Evolutionary conservation across 148 eudicot genomes (phyloP).

Genomic region (Chenopodium album): DNA sequence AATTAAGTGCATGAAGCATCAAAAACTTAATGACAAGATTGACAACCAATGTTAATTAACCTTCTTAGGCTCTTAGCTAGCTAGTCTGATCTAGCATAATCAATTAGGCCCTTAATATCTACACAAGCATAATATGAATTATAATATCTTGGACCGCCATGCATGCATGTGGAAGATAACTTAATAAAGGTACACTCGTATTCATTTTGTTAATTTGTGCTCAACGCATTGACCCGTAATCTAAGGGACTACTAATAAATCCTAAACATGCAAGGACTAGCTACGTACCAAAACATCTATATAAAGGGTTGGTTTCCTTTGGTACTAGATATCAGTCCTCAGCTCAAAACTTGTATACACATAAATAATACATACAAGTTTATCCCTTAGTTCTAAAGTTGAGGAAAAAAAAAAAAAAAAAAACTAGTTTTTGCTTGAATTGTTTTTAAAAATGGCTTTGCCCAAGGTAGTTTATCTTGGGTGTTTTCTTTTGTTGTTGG

Average conservation of each 20-base stretch:
- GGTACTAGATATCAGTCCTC: background rate
- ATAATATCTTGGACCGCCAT: background rate
- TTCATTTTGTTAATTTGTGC: slow-evolving; percentile 9
- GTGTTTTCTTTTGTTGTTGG: slow-evolving; percentile 32
- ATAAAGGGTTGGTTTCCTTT: background rate
- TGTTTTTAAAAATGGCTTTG: slow-evolving; percentile 22
- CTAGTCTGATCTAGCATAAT: background rate
- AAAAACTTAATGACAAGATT: too few relatives aligned
- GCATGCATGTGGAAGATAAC: slow-evolving; percentile 30
- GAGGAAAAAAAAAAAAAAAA: too few relatives aligned
- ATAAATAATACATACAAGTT: too few relatives aligned
- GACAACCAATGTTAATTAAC: too few relatives aligned
- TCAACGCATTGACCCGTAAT: slow-evolving; percentile 25
- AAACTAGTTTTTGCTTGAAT: too few relatives aligned
- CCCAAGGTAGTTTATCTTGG: slow-evolving; percentile 32
- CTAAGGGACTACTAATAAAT: slow-evolving; percentile 8
- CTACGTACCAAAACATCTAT: slow-evolving; percentile 4
- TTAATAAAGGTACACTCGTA: background rate
- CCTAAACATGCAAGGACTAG: background rate
- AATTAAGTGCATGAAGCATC: too few relatives aligned
- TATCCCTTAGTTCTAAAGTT: too few relatives aligned
- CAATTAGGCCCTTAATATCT: background rate
- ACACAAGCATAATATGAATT: background rate
- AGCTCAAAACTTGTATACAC: too few relatives aligned
- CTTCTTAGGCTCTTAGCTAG: too few relatives aligned